Base-by-base conservation (phyloP, 306 rosid genomes). In the Lathyrus oleraceus region DNA sequence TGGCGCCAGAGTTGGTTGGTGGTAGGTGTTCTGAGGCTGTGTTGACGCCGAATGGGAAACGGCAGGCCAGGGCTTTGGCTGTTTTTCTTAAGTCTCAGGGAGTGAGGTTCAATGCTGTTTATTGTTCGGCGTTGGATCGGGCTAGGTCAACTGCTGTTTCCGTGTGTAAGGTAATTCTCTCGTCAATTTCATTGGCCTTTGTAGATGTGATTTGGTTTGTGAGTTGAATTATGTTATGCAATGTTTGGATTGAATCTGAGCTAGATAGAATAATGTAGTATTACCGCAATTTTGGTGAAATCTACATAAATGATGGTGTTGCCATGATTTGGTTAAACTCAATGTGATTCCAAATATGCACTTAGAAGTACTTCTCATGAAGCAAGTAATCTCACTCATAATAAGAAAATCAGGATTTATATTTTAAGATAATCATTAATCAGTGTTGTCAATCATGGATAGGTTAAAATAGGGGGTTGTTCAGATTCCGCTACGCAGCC, bases 11-110 rank as follows among this genome's bases (percentile, higher is more conserved):
- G 59, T 87, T 94, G 82, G 84, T 94, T 1, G 78, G 85, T 1
- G 99, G 99, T 0, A 78, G 92, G 51, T 89, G 95, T 76, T 87
- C 91, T 0, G 78, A 76, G 27, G 97, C 92, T 3, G 78, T 62
- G 13, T 69, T 94, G 54, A 91, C 97, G 8, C 68, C 85, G 25
- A 83, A 81, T 10, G 99, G 99, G 58, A 85, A 81, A 78, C 81
- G 96, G 8, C 99, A 94, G 43, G 97, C 96, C 0, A 86, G 99
- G 85, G 99, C 99, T 7, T 54, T 94, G 83, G 96, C 99, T 0
- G 99, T 91, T 69, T 91, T 94, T 75, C 74, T 94, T 81, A 91
- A 91, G 65, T 88, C 96, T 10, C 97, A 88, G 68, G 91, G 97
- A 53, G 76, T 91, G 48, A 79, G 87, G 51, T 94, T 94, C 78